These are phyloP conservation scores for Talaromyces proteolyticus DNA, from an alignment of 495 filamentous ascomycete species.

Conservation along the genomic window DNA sequence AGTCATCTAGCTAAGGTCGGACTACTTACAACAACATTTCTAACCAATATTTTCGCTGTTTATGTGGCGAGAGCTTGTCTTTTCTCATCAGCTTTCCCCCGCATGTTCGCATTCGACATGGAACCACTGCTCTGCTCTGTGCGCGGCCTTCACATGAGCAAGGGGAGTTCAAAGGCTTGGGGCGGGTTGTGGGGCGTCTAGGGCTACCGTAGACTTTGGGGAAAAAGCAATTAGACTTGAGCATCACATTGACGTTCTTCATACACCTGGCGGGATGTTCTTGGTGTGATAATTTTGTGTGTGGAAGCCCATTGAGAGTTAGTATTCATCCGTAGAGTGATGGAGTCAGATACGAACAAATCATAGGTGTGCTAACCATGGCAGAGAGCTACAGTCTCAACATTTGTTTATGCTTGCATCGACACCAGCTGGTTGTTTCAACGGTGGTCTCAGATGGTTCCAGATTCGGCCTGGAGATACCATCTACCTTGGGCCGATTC, in stretches of 20 bases:
- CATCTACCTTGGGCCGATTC: background rate
- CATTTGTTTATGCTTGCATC: background rate
- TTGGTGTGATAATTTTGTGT: background rate
- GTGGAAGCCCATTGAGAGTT: background rate
- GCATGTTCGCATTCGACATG: too few relatives aligned
- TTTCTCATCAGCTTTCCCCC: too few relatives aligned
- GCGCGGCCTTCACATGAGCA: too few relatives aligned
- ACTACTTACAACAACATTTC: too few relatives aligned
- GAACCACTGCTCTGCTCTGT: too few relatives aligned
- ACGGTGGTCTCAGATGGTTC: background rate
- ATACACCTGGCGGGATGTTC: background rate
- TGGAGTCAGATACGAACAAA: background rate
- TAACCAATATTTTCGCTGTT: too few relatives aligned
- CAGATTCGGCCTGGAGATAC: background rate
- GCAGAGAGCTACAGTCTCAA: background rate
- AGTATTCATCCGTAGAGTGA: background rate
- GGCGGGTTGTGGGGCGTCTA: background rate
- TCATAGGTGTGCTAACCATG: background rate
- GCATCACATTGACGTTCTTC: background rate
- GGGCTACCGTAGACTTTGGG: background rate
- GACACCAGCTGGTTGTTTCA: background rate
- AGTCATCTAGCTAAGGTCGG: too few relatives aligned
- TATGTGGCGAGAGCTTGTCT: too few relatives aligned
- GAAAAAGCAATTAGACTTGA: background rate
- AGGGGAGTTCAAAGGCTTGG: background rate